Percentiles rank a stretch among this genome's conserved stretches.
These are phyloP conservation scores for Penicillium brevicompactum DNA, from an alignment of 2,329 filamentous ascomycete genomes.

Conservation along the genomic window DNA sequence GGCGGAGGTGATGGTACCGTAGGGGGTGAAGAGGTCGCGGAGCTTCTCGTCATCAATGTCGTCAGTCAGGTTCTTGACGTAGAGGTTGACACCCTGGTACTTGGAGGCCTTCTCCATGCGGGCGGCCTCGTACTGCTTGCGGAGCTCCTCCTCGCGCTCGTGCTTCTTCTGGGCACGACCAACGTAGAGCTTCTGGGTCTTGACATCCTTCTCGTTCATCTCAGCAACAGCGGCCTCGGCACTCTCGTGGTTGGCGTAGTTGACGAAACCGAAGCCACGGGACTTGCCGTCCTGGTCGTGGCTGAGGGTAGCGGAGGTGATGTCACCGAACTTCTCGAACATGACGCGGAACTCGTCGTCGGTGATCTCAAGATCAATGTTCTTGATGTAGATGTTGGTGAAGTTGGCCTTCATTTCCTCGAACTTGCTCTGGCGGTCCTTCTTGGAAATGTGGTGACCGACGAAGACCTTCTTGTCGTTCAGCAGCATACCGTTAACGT, in stretches of 20 bases:
- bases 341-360: slow-evolving; percentile 94
- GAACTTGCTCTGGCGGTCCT: slow-evolving; percentile 99
- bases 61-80: slow-evolving; percentile 98
- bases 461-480: slow-evolving; percentile 99
- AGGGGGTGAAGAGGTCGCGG: slow-evolving; percentile 86
- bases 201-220: slow-evolving; percentile 89
- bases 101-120: slow-evolving; percentile 98
- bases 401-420: slow-evolving; percentile 99
- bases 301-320: slow-evolving; percentile 92
- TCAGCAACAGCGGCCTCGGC: slow-evolving; percentile 85
- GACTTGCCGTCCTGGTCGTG: slow-evolving; percentile 88
- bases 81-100: slow-evolving; percentile 98
- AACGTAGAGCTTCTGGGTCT: slow-evolving; percentile 94
- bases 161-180: slow-evolving; percentile 99
- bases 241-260: slow-evolving; percentile 89
- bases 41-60: slow-evolving; percentile 98
- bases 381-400: slow-evolving; percentile 99
- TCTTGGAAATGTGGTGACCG: slow-evolving; percentile 99
- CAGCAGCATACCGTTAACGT: slow-evolving; percentile 98
- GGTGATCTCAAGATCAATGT: slow-evolving; percentile 79
- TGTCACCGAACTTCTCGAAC: slow-evolving; percentile 89
- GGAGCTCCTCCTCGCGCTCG: slow-evolving; percentile 98
- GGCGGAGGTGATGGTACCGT: slow-evolving; percentile 93
- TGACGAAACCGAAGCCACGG: slow-evolving; percentile 94
- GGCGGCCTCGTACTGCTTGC: slow-evolving; percentile 97